Base-by-base conservation (phyloP, 169 alveolate genomes). In the Eimeria maxima region DNA sequence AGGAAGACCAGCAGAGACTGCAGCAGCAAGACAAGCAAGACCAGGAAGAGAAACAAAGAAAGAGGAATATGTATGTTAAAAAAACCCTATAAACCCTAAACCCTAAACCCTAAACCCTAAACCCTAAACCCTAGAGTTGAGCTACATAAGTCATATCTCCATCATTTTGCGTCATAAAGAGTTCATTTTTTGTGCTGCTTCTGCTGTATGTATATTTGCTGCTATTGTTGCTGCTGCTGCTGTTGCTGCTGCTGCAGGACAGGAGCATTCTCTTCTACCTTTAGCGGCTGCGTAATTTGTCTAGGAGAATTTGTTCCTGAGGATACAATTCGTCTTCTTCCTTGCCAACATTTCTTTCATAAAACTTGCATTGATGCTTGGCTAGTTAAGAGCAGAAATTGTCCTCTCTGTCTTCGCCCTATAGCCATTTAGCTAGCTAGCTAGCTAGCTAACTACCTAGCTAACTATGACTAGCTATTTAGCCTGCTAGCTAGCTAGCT, bases 321-420 rank as follows among this genome's bases (percentile, higher is more conserved):
- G 22, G 97, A 97, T 24, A 44, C 87, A 45, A 47, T 96, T 16
- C 97, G 98, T 29, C 95, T 94, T 67, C 96, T 97, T 47, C 97
- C 96, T 14, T 97, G 98, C 87, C 45, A 74, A 63, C 98, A 97
- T 91, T 76, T 55, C 83, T 97, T 97, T 78, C 98, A 97, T 73
- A 96, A 76, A 45, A 81, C 67, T 11, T 97, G 98, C 50, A 95
- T 97, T 18, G 98, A 97, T 67, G 50, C 63, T 44, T 97, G 98
- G 98, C 97, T 97, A 7, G 47, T 80, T n/a, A 95, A 81, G 47
- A 95, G 91, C 90, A 95, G 96, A 14, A 90, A 78, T 29, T 97
- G 98, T 67, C 98, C 98, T 24, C 84, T 96, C 8, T 96, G 97
- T 83, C 96, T 57, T 10, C 95, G 95, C 27, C 10, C 42, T 53